These are phyloP conservation scores for Aethionema arabicum DNA, from an alignment of 345 rosid species.

Conservation along the genomic window DNA sequence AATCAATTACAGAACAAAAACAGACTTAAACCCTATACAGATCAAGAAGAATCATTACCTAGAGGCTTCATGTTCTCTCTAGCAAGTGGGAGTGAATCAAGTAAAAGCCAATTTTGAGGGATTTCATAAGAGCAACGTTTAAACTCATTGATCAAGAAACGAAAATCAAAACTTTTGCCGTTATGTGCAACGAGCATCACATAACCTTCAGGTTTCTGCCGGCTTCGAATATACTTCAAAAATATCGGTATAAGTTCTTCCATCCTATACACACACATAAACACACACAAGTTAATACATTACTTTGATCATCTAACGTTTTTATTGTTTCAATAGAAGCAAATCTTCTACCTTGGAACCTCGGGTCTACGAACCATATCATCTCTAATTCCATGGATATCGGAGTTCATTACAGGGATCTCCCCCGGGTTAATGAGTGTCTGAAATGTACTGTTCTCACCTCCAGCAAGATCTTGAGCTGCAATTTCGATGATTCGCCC, in stretches of 20 bases:
- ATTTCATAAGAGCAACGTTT: constrained; percentile 60
- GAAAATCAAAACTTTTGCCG: constrained; percentile 74
- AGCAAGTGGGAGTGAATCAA: constrained; percentile 68
- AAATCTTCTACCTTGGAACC: constrained; percentile 70
- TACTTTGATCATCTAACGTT: no score
- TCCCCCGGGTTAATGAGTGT: constrained; percentile 73
- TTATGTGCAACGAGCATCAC: constrained; percentile 75
- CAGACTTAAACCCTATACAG: constrained; percentile 6
- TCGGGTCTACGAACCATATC: constrained; percentile 70
- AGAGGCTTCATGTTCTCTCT: constrained; percentile 58
- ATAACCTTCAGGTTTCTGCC: constrained; percentile 75
- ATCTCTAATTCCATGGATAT: constrained; percentile 65
- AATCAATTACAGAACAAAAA: constrained; percentile 6
- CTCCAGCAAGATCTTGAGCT: constrained; percentile 77
- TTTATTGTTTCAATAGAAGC: constrained; percentile 23
- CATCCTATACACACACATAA: constrained; percentile 67
- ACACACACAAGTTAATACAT: no score
- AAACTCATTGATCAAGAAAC: constrained; percentile 66
- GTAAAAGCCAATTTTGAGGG: constrained; percentile 67
- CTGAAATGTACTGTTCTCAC: constrained; percentile 81
- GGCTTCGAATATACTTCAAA: constrained; percentile 61
- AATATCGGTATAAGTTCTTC: constrained; percentile 72
- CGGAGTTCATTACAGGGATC: constrained; percentile 44
- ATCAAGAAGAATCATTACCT: constrained; percentile 40
- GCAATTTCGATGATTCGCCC: constrained; percentile 80